Evolutionary conservation across 257 asterid genomes (phyloP), one percentile per base, ranked within the genome.

Genomic region (Cynanchum wilfordii): DNA sequence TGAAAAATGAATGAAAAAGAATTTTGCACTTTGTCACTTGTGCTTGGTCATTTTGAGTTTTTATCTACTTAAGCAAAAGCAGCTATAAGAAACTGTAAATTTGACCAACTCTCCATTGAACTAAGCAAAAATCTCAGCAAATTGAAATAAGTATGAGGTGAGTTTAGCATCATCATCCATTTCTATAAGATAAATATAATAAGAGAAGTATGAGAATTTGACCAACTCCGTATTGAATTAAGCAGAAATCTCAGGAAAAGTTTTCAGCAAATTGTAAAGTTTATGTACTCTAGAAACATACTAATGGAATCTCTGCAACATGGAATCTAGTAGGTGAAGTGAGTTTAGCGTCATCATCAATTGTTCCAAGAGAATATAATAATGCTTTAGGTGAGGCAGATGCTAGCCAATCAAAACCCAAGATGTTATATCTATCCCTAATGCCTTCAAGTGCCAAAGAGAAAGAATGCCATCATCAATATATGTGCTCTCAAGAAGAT

Each of bases 341-440:
- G 47, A 94, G 94, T 74, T 91, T 94, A 77, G 96, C 97, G 81
- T 94, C 97, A 65, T 89, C 93, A 60, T 91, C 97, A 25, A 94
- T 83, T 64, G 92, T 93, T 73, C 96, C 95, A 79, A 91, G 96
- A 33, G 99, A 94, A 76, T 91, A 94, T 68, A 91, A 77, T 71
- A 94, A 84, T 71, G 97, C 89, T 84, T 94, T 97, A 64, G 99
- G 91, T 24, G 97, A 88, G 40, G 99, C 97, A 67, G 99, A 84
- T 82, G 97, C 87, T 44, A 89, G 97, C 99, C 99, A 94, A 82
- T 91, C 96, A 19, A 94, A 94, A 71, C 97, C 97, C 86, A 94
- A 79, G 70, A 91, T 89, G 80, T 94, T 94, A 87, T n/a, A n/a
- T 94, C 99, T 66, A 94, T 87, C 67, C 99, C 97, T 69, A 94